Evolutionary conservation across 1,284 basidiomycete species (phyloP), one percentile per base, ranked within the genome.

Genomic region (Ganoderma lucidum): DNA sequence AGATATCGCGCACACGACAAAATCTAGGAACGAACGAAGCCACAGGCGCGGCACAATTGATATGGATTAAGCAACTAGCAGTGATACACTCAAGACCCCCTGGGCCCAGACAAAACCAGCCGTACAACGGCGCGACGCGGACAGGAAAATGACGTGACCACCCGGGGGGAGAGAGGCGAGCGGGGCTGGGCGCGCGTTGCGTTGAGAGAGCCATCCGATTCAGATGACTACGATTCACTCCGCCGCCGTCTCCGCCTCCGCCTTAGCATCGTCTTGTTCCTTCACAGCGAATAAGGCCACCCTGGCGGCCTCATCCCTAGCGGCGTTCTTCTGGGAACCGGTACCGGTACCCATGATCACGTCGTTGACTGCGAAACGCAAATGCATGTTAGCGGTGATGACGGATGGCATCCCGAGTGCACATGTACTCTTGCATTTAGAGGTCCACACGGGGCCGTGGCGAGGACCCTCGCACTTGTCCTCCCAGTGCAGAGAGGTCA

Each of bases 221-320:
- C 35, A 60, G 39, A 60, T 3, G 30, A 4, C 37, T 41, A 39
- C 19, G 39, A 28, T 42, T 60, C 39, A 60, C 35, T 60, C 59
- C 39, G 59, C 35, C 59, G n/a, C 35, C 58, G 30, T 59, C 35
- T 23, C 48, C 45, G 44, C 30, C 62, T 63, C 35, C 14, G 48
- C 30, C 62, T 63, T 23, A 9, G 48, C 35, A 58, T 30, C 63
- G 30, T 63, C 56, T 19, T 28, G 58, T 8, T 60, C 56, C 45
- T 35, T 77, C 66, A 87, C 73, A 65, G 72, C 79, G 68, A 71
- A 74, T 64, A 90, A 77, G 48, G 89, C 86, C 53, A 78, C 73
- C n/a, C 80, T 80, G 2, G 91, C 88, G 3, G 91, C 90, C 4
- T 75, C 79, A 72, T 89, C 83, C 74, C 83, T 85, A 12, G 90